Percentiles rank a stretch among this genome's conserved stretches.
phyloP scores from a whole-genome alignment of 1,139 yeast genomes.

The Hemisphaericaspora lyxosophila region DNA sequence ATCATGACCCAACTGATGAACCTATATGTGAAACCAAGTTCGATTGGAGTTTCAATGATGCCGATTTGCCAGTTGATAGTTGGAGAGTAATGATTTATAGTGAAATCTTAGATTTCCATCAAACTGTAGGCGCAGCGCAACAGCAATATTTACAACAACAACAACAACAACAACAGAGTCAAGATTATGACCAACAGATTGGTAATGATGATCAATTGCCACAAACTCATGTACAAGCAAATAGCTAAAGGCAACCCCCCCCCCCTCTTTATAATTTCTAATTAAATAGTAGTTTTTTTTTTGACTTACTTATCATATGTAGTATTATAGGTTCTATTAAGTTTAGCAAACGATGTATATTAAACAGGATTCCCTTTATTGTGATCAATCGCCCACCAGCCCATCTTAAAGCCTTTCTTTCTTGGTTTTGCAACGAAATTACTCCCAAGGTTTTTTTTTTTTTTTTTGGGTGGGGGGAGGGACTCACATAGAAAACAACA shows the following conservation, averaged over 20 bases:
- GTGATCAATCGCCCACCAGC: no score
- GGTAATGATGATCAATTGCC: conserved; percentile 1
- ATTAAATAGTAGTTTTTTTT: no score
- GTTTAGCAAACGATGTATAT: no score
- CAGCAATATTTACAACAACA: conserved; percentile 7
- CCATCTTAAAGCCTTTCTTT: no score
- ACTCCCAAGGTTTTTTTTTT: no score
- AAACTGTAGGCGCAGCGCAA: conserved; percentile 20
- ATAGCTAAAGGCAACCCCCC: background rate
- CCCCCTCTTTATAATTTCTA: no score
- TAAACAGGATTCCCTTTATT: no score
- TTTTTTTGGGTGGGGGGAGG: no score
- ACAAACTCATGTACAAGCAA: conserved; percentile 2
- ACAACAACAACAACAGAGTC: conserved; percentile 10
- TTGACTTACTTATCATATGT: no score
- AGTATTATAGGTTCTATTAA: no score
- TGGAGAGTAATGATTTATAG: conserved; percentile 99
- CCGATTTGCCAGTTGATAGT: conserved; percentile 94
- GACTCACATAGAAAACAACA: no score
- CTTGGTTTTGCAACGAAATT: no score
- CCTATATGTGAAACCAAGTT: conserved; percentile 91
- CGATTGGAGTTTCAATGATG: conserved; percentile 98
- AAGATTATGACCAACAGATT: conserved; percentile 1
- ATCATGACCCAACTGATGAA: conserved; percentile 97
- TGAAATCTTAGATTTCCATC: conserved; percentile 93